phyloP scores from a whole-genome alignment of 2,329 filamentous ascomycete genomes.

The Neopestalotiopsis sp. region DNA sequence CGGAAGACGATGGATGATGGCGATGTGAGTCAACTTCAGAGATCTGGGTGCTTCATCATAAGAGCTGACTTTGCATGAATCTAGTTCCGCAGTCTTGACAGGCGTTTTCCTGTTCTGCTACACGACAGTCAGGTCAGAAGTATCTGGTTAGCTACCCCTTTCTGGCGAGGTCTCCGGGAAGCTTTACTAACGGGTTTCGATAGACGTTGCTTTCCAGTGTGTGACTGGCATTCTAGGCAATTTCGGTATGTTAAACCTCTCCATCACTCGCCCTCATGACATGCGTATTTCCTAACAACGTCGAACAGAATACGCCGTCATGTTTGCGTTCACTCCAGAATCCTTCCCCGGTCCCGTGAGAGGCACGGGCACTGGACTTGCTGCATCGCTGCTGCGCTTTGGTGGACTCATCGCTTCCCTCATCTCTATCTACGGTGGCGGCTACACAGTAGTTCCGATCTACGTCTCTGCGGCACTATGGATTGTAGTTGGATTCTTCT shows the following conservation, averaged over 20 bases:
- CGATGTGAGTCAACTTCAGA: slow-evolving; percentile 24
- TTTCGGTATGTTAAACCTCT: slow-evolving; percentile 35
- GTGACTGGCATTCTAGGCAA: slow-evolving; percentile 53
- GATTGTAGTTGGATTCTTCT: slow-evolving; percentile 47
- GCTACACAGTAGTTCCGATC: slow-evolving; percentile 48
- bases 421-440: slow-evolving; percentile 46
- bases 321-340: slow-evolving; percentile 59
- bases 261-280: slow-evolving; percentile 31
- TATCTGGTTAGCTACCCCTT: slow-evolving; percentile 26
- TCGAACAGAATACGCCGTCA: slow-evolving; percentile 39
- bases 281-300: slow-evolving; percentile 23
- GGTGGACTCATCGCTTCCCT: slow-evolving; percentile 47
- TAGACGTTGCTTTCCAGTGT: slow-evolving; percentile 44
- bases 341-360: slow-evolving; percentile 61
- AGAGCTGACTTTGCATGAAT: too few species aligned
- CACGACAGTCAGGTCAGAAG: slow-evolving; percentile 44
- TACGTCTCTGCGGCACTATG: slow-evolving; percentile 51
- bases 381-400: slow-evolving; percentile 43
- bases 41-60: too few species aligned
- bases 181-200: neutral
- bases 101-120: slow-evolving; percentile 53
- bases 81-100: slow-evolving; percentile 45
- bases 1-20: slow-evolving; percentile 51
- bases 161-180: fast-evolving
- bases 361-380: slow-evolving; percentile 57